Conservation (phyloP, 441 rosid species). For the Eutrema salsugineum region DNA sequence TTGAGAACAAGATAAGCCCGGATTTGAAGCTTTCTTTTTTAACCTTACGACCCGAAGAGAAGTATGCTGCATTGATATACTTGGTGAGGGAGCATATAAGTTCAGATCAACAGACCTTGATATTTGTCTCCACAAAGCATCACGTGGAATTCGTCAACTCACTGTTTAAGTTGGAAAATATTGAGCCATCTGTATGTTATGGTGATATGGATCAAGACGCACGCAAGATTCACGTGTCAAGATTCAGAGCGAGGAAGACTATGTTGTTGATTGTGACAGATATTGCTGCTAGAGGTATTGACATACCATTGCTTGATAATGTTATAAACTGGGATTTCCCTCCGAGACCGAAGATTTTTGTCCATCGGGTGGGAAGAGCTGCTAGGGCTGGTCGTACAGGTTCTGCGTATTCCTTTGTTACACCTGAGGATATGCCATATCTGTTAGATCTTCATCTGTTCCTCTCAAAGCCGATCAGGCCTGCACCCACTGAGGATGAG, state of each 20-base stretch:
- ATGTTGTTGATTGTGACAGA: constrained; percentile 92
- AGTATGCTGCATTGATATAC: constrained; percentile 77
- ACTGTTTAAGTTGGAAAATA: constrained; percentile 78
- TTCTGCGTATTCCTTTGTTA: constrained; percentile 83
- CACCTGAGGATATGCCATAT: constrained; percentile 89
- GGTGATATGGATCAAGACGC: constrained; percentile 99
- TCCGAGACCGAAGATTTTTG: constrained; percentile 88
- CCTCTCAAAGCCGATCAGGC: constrained; percentile 79
- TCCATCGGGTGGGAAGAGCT: constrained; percentile 93
- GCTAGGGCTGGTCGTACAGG: constrained; percentile 97
- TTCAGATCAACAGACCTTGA: constrained; percentile 72
- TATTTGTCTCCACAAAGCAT: constrained; percentile 95
- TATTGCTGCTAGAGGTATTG: constrained; percentile 97
- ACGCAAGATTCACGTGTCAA: constrained; percentile 79
- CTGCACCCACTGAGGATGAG: constrained; percentile 96
- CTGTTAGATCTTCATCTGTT: constrained; percentile 90
- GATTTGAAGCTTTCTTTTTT: constrained; percentile 69
- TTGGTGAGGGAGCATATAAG: constrained; percentile 77
- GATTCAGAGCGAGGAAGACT: constrained; percentile 82
- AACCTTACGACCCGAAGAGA: constrained; percentile 85
- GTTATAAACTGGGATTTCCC: constrained; percentile 99
- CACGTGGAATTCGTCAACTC: constrained; percentile 89
- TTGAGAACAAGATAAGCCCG: constrained; percentile 92
- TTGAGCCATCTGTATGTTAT: constrained; percentile 84
- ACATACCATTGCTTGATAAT: constrained; percentile 94